Conservation (phyloP, 345 rosid genomes). For the Fremontodendron californicum region DNA sequence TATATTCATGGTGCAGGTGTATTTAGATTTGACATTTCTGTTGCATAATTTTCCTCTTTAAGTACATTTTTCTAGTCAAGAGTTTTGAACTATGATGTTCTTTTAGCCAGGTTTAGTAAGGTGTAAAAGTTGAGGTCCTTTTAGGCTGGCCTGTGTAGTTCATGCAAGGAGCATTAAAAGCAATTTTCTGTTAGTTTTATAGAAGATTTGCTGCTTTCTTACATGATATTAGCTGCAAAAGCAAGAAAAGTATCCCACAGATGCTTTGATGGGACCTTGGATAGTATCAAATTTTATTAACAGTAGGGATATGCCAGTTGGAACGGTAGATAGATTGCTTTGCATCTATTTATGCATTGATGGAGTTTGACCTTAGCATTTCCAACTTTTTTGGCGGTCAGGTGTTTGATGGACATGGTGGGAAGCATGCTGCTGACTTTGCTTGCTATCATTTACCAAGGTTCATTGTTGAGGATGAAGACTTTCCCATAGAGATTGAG, state of each 20-base stretch:
- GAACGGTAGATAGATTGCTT: neutral
- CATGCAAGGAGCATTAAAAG: neutral
- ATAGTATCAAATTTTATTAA: neutral
- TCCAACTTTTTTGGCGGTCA: neutral
- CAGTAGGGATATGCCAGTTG: neutral
- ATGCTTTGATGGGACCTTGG: neutral
- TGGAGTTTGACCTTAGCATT: neutral
- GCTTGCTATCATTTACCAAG: conserved; percentile 32
- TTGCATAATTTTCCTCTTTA: neutral
- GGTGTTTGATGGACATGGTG: conserved; percentile 73
- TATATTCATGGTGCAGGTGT: neutral
- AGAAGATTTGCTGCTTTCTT: neutral
- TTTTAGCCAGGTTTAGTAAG: neutral
- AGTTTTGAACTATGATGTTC: neutral
- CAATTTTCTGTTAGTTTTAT: neutral
- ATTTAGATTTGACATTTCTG: neutral
- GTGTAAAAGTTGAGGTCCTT: neutral
- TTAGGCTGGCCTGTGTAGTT: neutral
- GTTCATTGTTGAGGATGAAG: conserved; percentile 61
- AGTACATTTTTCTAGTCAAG: neutral
- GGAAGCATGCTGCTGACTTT: conserved; percentile 81
- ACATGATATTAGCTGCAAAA: neutral
- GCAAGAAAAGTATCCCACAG: neutral
- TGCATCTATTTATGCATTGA: neutral
- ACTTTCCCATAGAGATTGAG: conserved; percentile 64